These are phyloP conservation scores for Spatholobus suberectus DNA, from an alignment of 306 rosid genomes.

Conservation along the genomic window DNA sequence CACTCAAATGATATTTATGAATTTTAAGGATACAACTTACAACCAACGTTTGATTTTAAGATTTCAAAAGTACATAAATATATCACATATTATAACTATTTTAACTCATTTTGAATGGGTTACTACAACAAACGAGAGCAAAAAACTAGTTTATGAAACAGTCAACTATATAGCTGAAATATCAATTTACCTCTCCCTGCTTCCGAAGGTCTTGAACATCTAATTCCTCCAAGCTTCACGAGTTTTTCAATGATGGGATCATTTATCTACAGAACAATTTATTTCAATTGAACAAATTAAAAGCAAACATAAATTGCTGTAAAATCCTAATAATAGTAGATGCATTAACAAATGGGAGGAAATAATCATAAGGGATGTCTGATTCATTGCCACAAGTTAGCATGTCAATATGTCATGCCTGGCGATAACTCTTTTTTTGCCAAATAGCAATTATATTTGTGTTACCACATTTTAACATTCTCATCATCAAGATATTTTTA, in stretches of 20 bases:
- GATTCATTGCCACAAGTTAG: constrained; percentile 3
- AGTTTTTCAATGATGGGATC: constrained; percentile 56
- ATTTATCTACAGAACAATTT: constrained; percentile 52
- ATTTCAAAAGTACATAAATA: constrained; percentile 5
- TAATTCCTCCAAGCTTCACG: constrained; percentile 73
- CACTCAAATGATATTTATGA: background rate
- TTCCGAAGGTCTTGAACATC: constrained; percentile 67
- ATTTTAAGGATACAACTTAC: constrained; percentile 7
- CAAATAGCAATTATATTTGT: constrained; percentile 6
- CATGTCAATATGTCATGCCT: background rate
- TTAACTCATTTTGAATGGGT: constrained; percentile 9
- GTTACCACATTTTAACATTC: background rate
- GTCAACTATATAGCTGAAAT: constrained; percentile 33
- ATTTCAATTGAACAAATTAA: constrained; percentile 20
- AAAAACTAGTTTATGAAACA: constrained; percentile 34
- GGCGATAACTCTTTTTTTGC: background rate
- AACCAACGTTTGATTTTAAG: constrained; percentile 11
- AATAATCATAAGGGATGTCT: constrained; percentile 8
- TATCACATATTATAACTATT: constrained; percentile 3
- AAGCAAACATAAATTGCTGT: constrained; percentile 20
- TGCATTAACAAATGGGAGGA: background rate
- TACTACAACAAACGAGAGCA: constrained; percentile 32
- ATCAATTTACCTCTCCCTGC: constrained; percentile 72
- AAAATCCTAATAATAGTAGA: constrained; percentile 28
- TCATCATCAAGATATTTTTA: background rate